These are phyloP conservation scores for Lizonia empirigonia DNA, from an alignment of 2,329 filamentous ascomycete genomes.

Conservation along the genomic window DNA sequence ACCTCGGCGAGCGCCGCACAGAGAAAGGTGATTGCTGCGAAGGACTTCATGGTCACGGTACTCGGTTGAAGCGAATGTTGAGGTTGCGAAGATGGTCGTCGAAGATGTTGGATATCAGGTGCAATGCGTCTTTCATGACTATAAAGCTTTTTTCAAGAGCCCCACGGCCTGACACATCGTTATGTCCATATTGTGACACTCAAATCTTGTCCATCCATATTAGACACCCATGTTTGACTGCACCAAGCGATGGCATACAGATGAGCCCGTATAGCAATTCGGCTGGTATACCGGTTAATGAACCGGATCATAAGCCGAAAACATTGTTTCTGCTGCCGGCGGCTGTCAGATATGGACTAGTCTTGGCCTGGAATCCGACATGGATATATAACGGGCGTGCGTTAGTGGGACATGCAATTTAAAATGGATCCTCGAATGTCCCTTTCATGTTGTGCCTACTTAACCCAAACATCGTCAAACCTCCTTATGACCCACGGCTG, in stretches of 20 bases:
- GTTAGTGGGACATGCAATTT: conserved; percentile 35
- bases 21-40: conserved; percentile 39
- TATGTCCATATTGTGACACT: conserved; percentile 32
- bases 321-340: conserved; percentile 27
- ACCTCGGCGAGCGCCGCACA: conserved; percentile 43
- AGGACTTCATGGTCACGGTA: conserved; percentile 39
- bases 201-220: conserved; percentile 17
- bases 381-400: conserved; percentile 17
- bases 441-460: conserved; percentile 3
- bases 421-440: conserved; percentile 21
- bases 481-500: not conserved
- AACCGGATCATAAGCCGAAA: conserved; percentile 28
- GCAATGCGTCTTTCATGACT: conserved; percentile 17
- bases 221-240: conserved; percentile 31
- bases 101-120: conserved; percentile 11
- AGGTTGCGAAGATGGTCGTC: conserved; percentile 4
- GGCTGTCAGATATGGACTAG: conserved; percentile 21
- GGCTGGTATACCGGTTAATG: conserved; percentile 25
- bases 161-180: conserved; percentile 6
- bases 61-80: conserved; percentile 6
- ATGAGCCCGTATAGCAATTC: conserved; percentile 32
- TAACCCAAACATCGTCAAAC: conserved; percentile 7
- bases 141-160: conserved; percentile 25
- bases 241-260: conserved; percentile 29
- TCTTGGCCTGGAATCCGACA: conserved; percentile 28